A percentile compares a stretch with the other conserved stretches of the same genome.
Evolutionary conservation across 2,329 filamentous ascomycete genomes (phyloP).

Genomic region (Nothophaeocryptopus gaeumannii): DNA sequence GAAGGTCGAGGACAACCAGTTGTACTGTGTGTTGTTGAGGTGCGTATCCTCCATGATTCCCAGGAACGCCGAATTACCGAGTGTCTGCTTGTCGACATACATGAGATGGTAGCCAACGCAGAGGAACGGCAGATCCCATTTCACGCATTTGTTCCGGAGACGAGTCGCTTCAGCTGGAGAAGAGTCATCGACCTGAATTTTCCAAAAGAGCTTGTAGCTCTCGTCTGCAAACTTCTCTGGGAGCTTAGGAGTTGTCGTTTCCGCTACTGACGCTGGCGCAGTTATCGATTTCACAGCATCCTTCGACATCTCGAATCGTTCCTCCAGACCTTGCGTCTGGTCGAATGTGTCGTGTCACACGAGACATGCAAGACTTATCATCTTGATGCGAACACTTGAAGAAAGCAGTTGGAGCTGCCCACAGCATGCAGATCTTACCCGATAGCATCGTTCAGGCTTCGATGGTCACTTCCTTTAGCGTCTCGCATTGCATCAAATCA

Average conservation of each 20-base stretch:
- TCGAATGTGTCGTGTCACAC: too few relatives aligned
- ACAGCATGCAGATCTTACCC: too few relatives aligned
- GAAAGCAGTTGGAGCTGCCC: too few relatives aligned
- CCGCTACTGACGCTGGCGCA: too few relatives aligned
- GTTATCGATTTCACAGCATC: too few relatives aligned
- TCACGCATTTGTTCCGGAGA: slow-evolving; percentile 19
- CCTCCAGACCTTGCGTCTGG: too few relatives aligned
- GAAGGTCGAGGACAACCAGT: slow-evolving; percentile 26
- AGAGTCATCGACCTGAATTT: slow-evolving; percentile 16
- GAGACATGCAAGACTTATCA: too few relatives aligned
- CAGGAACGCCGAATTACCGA: slow-evolving; percentile 31
- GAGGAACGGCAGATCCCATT: slow-evolving; percentile 20
- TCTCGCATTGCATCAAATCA: too few relatives aligned
- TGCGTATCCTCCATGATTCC: slow-evolving; percentile 35
- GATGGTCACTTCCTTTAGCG: too few relatives aligned
- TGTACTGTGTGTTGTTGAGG: slow-evolving; percentile 27
- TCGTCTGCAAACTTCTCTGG: slow-evolving; percentile 17
- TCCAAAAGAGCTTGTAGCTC: slow-evolving; percentile 21
- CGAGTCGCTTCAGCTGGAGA: slow-evolving; percentile 15
- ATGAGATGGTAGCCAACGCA: slow-evolving; percentile 22
- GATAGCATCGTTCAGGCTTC: too few relatives aligned
- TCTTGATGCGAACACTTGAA: too few relatives aligned
- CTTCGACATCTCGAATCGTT: too few relatives aligned
- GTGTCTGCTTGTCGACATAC: slow-evolving; percentile 22
- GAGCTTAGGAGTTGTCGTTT: slow-evolving; percentile 9